Conservation (phyloP, 768 basidiomycete species). For the Tremella yokohamensis region DNA sequence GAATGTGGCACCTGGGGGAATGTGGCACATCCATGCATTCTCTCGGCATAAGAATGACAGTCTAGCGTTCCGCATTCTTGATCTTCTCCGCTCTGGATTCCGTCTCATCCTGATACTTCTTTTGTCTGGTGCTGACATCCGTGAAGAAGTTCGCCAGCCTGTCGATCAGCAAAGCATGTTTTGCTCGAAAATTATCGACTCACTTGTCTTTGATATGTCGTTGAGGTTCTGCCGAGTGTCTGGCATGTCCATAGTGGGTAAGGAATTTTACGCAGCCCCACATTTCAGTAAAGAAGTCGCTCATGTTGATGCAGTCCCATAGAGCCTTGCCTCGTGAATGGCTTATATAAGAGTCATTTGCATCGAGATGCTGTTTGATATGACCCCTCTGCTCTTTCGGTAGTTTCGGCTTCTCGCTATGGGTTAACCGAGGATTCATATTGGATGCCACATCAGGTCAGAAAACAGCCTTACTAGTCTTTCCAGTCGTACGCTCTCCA, state of each 20-base stretch:
- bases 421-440: neutral
- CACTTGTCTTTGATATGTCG: too few relatives aligned
- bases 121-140: too few relatives aligned
- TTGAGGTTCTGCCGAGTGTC: too few relatives aligned
- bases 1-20: too few relatives aligned
- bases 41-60: too few relatives aligned
- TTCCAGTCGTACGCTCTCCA: neutral
- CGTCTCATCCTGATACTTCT: too few relatives aligned
- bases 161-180: too few relatives aligned
- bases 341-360: neutral
- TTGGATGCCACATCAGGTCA: neutral
- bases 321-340: neutral
- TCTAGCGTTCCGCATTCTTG: too few relatives aligned
- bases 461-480: neutral
- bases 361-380: neutral
- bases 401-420: neutral
- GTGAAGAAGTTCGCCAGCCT: too few relatives aligned
- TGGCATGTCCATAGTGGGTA: neutral
- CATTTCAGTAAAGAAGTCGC: neutral
- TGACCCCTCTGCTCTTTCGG: neutral
- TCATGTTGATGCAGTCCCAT: slow-evolving; percentile 4
- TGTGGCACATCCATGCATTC: too few relatives aligned
- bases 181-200: too few relatives aligned
- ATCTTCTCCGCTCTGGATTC: too few relatives aligned
- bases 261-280: neutral